Evolutionary conservation across 2,329 filamentous ascomycete species (phyloP), one percentile per base, ranked within the genome.

Genomic region (Scedosporium minutisporum): DNA sequence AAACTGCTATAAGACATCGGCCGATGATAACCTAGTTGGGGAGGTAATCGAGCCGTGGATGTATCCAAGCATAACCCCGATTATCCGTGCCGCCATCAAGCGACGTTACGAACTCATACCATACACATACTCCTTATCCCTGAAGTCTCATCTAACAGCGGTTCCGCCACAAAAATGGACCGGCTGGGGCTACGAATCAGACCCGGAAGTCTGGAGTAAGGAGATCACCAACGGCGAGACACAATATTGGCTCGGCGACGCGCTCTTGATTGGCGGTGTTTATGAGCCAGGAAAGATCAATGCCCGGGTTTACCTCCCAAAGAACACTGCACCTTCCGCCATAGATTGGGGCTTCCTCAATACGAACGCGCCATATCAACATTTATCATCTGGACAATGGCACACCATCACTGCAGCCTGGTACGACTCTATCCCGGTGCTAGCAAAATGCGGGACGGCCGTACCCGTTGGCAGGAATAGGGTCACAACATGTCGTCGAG

Each of bases 41-140:
- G 87, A 89, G 42, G 87, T 91, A 0, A 91, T 91, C 63, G 87
- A 90, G 74, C 88, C 88, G 0, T 91, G 87, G 86, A 90, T 90
- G 86, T 88, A 90, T 68, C 85, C 87, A 0, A 82, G 86, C 42
- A 85, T 86, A 29, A 85, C 86, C 0, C 82, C 81, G 0, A 72
- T 87, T 1, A 77, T 91, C 14, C 82, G 88, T 16, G 79, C 80
- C 61, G 80, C 86, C 1, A 89, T 91, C 71, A 86, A 86, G 72
- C 80, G 88, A 6, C 81, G 88, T 38, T 91, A 91, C 69, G 86
- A 87, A 65, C 76, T 91, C 62, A 82, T 91, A 7, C 88, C 88
- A 0, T 91, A 90, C 70, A 79, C 88, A 6, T 91, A 91, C 72
- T 86, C 85, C 0, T 77, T 86, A 1, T 81, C 82, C 53, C 77